Conservation (phyloP, 225 moss, liverwort and hornwort species). For the Bryoerythrophyllum caledonicum region DNA sequence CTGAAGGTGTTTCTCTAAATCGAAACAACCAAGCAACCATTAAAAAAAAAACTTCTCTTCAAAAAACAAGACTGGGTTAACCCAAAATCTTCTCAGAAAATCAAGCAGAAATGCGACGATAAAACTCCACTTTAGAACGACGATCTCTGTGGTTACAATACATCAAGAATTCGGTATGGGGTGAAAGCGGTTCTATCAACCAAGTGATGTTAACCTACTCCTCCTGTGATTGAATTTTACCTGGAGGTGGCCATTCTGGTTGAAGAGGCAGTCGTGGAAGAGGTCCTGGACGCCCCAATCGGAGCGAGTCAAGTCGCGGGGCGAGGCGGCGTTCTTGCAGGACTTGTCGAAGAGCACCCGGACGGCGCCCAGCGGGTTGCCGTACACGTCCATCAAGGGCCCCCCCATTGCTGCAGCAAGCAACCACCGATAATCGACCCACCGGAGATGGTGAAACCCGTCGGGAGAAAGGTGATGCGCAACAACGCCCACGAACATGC, state of each 20-base stretch:
- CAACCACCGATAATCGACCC: no score
- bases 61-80: not conserved
- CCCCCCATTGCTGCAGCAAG: slow-evolving; percentile 44
- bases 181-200: no score
- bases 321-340: slow-evolving; percentile 38
- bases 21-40: no score
- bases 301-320: slow-evolving; percentile 45
- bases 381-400: slow-evolving; percentile 70
- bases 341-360: slow-evolving; percentile 71
- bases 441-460: no score
- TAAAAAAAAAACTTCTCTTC: no score
- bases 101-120: no score
- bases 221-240: slow-evolving; percentile 25
- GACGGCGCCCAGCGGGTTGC: slow-evolving; percentile 85
- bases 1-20: no score
- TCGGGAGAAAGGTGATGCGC: no score
- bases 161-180: no score
- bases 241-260: slow-evolving; percentile 50
- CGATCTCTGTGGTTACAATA: no score
- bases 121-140: no score
- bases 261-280: slow-evolving; percentile 58
- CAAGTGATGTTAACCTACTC: not conserved
- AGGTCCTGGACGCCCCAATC: slow-evolving; percentile 89
- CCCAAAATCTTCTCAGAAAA: no score
- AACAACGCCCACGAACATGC: not conserved